Evolutionary conservation across 2,329 filamentous ascomycete species (phyloP), one percentile per base, ranked within the genome.

Genomic region (Huntiella abstrusa): DNA sequence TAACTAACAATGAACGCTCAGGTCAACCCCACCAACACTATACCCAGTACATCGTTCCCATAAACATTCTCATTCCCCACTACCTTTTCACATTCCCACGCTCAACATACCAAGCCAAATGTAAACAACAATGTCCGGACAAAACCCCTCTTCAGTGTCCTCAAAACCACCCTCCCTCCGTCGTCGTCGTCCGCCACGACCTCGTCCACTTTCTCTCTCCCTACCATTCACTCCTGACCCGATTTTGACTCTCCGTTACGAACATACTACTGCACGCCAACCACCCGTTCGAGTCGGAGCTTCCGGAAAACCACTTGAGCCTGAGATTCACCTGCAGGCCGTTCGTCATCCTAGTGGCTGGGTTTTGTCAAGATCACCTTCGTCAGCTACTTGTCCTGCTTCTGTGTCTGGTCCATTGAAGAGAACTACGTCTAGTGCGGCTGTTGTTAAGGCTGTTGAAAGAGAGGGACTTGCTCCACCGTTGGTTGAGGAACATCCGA

Each of bases 221-320:
- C 47, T 62, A 17, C 65, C 71, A 54, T 62, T 65, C 50, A 67
- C 69, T 54, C 70, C 72, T 53, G 59, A 63, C 37, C 61, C 58
- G 52, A 57, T 77, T 53, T 64, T 77, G 49, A 67, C 67, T 41
- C 55, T 78, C 47, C 69, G 71, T 49, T 78, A 79, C 61, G 75
- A 79, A 55, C 68, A 77, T 58, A 73, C 71, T 33, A 61, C 68
- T 43, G 66, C 70, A 53, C 70, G 70, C 41, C 68, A 71, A 57
- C 70, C 70, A 49, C 75, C 74, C 33, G 71, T 75, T 52, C 67
- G 43, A 53, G 41, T 52, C 49, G 22, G 22, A 7, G n/a, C 37
- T 4, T 40, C 37, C 16, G 16, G 16, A 15, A 12, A 17, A 16
- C 15, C 13, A 17, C 22, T 28, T 28, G 22, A 28, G 8, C 22